Evolutionary conservation across 352 stramenopile species (phyloP).

Genomic region (Pythium phragmiticola): DNA sequence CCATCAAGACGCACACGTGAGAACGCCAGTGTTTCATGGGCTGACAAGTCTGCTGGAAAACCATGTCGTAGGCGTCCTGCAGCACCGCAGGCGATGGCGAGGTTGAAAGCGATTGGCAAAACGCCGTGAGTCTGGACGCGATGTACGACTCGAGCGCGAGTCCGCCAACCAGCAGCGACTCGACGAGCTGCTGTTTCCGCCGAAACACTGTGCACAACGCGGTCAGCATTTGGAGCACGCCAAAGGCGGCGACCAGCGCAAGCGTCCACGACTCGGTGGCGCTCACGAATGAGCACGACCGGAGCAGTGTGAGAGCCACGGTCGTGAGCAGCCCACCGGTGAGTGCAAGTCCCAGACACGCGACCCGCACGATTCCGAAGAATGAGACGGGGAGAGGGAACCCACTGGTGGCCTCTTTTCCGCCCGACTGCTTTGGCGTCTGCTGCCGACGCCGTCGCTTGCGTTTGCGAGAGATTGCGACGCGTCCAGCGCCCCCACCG

Average conservation of each 20-base stretch:
- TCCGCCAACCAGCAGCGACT: slow-evolving; percentile 12
- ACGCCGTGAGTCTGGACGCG: slow-evolving; percentile 12
- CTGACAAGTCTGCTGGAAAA: slow-evolving; percentile 29
- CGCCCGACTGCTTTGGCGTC: background rate
- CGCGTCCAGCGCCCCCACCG: background rate
- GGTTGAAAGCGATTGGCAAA: slow-evolving; percentile 24
- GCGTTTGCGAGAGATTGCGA: slow-evolving; percentile 5
- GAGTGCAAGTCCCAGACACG: slow-evolving; percentile 29
- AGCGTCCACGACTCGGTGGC: slow-evolving; percentile 32
- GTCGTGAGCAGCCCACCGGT: background rate
- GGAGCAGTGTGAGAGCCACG: slow-evolving; percentile 12
- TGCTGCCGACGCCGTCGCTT: slow-evolving; percentile 5
- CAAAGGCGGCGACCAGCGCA: slow-evolving; percentile 27
- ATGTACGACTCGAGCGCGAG: slow-evolving; percentile 23
- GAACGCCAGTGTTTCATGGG: slow-evolving; percentile 22
- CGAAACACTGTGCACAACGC: slow-evolving; percentile 1
- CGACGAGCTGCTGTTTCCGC: slow-evolving; percentile 9
- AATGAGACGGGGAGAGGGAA: slow-evolving; percentile 4
- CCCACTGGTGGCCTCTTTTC: background rate
- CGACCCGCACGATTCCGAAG: slow-evolving; percentile 15
- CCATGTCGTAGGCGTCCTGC: slow-evolving; percentile 19
- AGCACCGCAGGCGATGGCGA: slow-evolving; percentile 3
- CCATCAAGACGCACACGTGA: slow-evolving; percentile 18
- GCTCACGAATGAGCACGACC: slow-evolving; percentile 27
- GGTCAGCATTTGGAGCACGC: slow-evolving; percentile 9